Evolutionary conservation across 768 basidiomycete species (phyloP).

Genomic region (Baorangia bicolor): DNA sequence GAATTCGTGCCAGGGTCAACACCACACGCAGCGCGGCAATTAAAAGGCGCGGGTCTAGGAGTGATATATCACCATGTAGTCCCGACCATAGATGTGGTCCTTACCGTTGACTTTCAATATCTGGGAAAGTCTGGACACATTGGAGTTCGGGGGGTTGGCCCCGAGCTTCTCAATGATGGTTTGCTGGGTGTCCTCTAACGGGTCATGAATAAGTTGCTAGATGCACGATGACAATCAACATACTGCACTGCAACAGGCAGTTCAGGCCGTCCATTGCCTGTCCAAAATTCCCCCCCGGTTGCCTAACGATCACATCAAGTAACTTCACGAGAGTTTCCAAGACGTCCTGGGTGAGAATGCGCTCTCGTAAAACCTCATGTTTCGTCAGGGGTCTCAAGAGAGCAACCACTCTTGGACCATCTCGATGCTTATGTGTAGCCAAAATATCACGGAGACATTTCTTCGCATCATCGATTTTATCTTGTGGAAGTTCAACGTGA

Average conservation of each 20-base stretch:
- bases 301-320: conserved; percentile 11
- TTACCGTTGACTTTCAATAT: conserved; percentile 18
- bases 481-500: neutral
- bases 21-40: conserved; percentile 20
- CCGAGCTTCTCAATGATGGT: conserved; percentile 8
- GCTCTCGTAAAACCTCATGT: conserved; percentile 11
- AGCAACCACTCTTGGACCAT: conserved; percentile 20
- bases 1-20: conserved; percentile 15
- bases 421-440: conserved; percentile 12
- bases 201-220: neutral
- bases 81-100: neutral
- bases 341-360: conserved; percentile 14
- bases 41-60: conserved; percentile 9
- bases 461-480: conserved; percentile 15
- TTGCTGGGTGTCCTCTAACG: conserved; percentile 12
- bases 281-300: conserved; percentile 6
- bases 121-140: conserved; percentile 9
- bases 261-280: conserved; percentile 25
- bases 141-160: neutral
- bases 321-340: conserved; percentile 11
- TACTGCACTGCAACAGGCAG: conserved; percentile 18
- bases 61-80: neutral
- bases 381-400: conserved; percentile 23
- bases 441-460: conserved; percentile 12
- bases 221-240: neutral